Evolutionary conservation across 1,284 basidiomycete genomes (phyloP).

Genomic region (Volvariella surrecta): DNA sequence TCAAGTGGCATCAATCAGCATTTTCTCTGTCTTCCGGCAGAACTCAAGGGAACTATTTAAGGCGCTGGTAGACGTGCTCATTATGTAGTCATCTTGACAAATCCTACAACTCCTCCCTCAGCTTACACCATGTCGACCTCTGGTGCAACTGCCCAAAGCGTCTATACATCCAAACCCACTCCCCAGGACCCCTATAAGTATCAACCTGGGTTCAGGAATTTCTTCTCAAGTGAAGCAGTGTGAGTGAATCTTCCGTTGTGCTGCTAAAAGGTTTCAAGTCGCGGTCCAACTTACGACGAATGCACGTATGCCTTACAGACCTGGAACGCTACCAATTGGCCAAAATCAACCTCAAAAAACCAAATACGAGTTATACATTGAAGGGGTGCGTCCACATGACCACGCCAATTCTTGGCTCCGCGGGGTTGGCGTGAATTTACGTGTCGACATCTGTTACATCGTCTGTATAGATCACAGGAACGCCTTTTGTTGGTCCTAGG

Average conservation of each 20-base stretch:
- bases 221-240: conserved; percentile 46
- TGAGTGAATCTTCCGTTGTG: conserved; percentile 23
- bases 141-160: conserved; percentile 30
- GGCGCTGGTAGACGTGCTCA: too few relatives aligned
- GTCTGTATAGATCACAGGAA: conserved; percentile 41
- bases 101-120: not conserved
- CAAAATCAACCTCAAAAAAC: conserved; percentile 58
- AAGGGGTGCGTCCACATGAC: conserved; percentile 30
- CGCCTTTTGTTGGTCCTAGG: conserved; percentile 51
- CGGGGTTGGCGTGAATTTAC: too few relatives aligned
- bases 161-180: conserved; percentile 29
- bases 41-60: too few relatives aligned
- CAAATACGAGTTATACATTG: conserved; percentile 55
- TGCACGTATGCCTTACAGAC: conserved; percentile 24
- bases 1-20: too few relatives aligned
- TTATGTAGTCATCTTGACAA: too few relatives aligned
- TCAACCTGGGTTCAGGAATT: conserved; percentile 47
- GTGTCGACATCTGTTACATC: too few relatives aligned
- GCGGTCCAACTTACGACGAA: too few relatives aligned
- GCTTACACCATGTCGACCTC: conserved; percentile 5
- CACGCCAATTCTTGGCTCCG: conserved; percentile 2
- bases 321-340: conserved; percentile 39
- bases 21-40: too few relatives aligned
- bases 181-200: conserved; percentile 49
- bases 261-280: too few relatives aligned